phyloP scores from a whole-genome alignment of 2,329 filamentous ascomycete genomes.

The Penicillium griseofulvum region DNA sequence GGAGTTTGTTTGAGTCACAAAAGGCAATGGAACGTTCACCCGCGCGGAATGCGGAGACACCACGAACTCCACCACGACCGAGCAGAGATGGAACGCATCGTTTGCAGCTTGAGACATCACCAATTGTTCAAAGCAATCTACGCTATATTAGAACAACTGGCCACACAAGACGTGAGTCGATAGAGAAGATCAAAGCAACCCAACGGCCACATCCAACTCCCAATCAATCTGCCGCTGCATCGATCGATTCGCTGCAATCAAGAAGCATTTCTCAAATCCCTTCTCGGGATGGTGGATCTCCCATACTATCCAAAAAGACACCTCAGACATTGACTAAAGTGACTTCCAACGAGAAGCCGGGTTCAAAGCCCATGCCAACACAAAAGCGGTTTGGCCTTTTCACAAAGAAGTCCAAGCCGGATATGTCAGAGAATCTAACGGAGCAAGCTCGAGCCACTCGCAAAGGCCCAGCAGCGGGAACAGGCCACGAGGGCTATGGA shows the following conservation, averaged over 20 bases:
- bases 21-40: slow-evolving; percentile 22
- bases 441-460: slow-evolving; percentile 59
- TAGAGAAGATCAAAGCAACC: slow-evolving; percentile 42
- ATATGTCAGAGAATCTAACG: slow-evolving; percentile 47
- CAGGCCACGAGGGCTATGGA: slow-evolving; percentile 73
- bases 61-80: slow-evolving; percentile 57
- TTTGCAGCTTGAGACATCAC: slow-evolving; percentile 54
- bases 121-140: slow-evolving; percentile 58
- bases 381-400: slow-evolving; percentile 76
- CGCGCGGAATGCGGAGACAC: slow-evolving; percentile 28
- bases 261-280: slow-evolving; percentile 32
- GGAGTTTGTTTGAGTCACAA: slow-evolving; percentile 15
- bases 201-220: slow-evolving; percentile 28
- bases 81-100: slow-evolving; percentile 67
- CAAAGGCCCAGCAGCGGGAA: slow-evolving; percentile 86
- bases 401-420: slow-evolving; percentile 66
- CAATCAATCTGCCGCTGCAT: slow-evolving; percentile 35
- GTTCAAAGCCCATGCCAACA: slow-evolving; percentile 33
- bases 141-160: slow-evolving; percentile 46
- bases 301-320: slow-evolving; percentile 29
- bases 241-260: slow-evolving; percentile 40
- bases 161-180: slow-evolving; percentile 53
- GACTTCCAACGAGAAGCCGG: slow-evolving; percentile 26
- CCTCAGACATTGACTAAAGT: slow-evolving; percentile 40
- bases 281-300: slow-evolving; percentile 34